phyloP scores from a whole-genome alignment of 352 stramenopile species.

The Paralagenidium karlingii region DNA sequence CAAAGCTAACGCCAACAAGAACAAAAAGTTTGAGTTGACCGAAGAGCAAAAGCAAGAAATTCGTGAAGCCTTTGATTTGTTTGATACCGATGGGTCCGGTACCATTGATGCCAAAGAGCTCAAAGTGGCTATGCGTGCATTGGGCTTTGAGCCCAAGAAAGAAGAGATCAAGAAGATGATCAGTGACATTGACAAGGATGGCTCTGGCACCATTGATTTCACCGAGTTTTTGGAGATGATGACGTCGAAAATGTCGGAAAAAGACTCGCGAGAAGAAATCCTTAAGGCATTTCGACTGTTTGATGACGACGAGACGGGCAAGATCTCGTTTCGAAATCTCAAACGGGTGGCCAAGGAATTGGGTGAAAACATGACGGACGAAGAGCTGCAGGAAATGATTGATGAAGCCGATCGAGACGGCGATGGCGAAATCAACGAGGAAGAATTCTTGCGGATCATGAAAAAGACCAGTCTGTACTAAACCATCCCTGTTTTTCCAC shows the following conservation, averaged over 20 bases:
- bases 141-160: constrained; percentile 96
- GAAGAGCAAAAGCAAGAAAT: constrained; percentile 95
- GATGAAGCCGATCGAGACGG: constrained; percentile 92
- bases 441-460: constrained; percentile 97
- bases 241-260: constrained; percentile 95
- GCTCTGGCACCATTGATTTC: constrained; percentile 92
- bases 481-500: too few relatives aligned
- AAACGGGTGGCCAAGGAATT: constrained; percentile 96
- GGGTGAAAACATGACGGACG: constrained; percentile 95
- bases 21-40: constrained; percentile 81
- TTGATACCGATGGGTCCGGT: constrained; percentile 93
- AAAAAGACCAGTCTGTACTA: constrained; percentile 90
- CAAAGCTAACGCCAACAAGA: constrained; percentile 57
- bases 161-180: constrained; percentile 98
- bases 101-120: constrained; percentile 94
- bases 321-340: constrained; percentile 95
- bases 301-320: constrained; percentile 94
- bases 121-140: constrained; percentile 92
- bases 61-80: constrained; percentile 93
- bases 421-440: constrained; percentile 93
- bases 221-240: constrained; percentile 97
- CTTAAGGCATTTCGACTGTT: constrained; percentile 97
- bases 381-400: constrained; percentile 98
- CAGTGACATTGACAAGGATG: constrained; percentile 93
- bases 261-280: constrained; percentile 94